These are phyloP conservation scores for Eucalyptus pauciflora DNA, from an alignment of 345 rosid species.

Conservation along the genomic window DNA sequence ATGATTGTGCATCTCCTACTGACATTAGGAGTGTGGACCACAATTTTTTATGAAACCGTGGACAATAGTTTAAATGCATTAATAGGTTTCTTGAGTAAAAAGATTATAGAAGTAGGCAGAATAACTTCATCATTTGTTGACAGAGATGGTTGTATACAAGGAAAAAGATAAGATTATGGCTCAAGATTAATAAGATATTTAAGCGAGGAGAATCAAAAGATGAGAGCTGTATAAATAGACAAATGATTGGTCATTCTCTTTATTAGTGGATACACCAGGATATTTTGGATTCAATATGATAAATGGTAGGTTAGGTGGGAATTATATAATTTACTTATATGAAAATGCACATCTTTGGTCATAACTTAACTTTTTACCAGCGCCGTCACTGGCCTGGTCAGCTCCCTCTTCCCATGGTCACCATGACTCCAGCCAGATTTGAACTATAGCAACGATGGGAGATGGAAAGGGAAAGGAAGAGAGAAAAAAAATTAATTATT, in stretches of 20 bases:
- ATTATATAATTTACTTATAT: no score
- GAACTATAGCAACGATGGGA: no score
- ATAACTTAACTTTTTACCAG: not conserved
- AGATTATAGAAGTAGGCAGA: not conserved
- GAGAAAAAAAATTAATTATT: no score
- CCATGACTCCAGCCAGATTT: no score
- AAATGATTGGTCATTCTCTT: not conserved
- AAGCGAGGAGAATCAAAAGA: not conserved
- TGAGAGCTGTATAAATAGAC: not conserved
- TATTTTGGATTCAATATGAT: not conserved
- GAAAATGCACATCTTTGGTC: not conserved
- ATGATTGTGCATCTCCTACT: not conserved
- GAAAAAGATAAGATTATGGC: not conserved
- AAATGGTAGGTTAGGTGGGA: not conserved
- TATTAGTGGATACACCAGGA: not conserved
- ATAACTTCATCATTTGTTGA: not conserved
- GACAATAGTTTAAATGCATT: not conserved
- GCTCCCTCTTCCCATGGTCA: no score
- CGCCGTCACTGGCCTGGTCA: no score
- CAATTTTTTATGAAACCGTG: not conserved
- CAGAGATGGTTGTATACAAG: not conserved
- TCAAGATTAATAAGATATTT: not conserved
- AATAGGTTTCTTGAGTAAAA: not conserved
- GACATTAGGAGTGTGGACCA: not conserved
- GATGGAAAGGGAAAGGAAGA: no score